Base-by-base conservation (phyloP, 106 monocot genomes). In the Agapanthus africanus region DNA sequence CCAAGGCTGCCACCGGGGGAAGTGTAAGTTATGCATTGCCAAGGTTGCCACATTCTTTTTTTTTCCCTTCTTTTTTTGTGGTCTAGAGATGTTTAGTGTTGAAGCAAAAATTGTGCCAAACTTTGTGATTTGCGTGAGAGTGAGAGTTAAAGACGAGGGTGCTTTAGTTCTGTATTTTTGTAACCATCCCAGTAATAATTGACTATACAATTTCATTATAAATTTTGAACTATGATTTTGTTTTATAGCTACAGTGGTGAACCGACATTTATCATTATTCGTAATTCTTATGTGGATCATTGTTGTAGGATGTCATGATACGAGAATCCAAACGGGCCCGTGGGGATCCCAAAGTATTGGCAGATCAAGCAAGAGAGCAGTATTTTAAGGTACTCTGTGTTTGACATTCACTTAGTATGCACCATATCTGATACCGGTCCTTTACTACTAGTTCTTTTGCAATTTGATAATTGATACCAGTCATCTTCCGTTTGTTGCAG, bases 1-100 rank as follows among this genome's bases (percentile, higher is more conserved):
- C 18, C 72, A 99, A 84, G 79, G 92, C 84, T 67, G 73, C 87
- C 54, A 87, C 84, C 31, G 86, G 92, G 15, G 97, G 92, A 37
- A 99, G 41, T 73, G 97, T 93, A 87, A 83, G 83, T 85, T 40
- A 57, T 57, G 50, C 30, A 14, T 30, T 57, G 1, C 31, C 56
- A 30, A 57, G 30, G 11, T 30, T 57, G 56, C n/a, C 11, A 21
- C n/a, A n/a, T n/a, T n/a, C n/a, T n/a, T n/a, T n/a, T n/a, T n/a
- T n/a, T n/a, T n/a, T n/a, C n/a, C n/a, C n/a, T n/a, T n/a, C n/a
- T n/a, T n/a, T n/a, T n/a, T n/a, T n/a, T n/a, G n/a, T n/a, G n/a
- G n/a, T n/a, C n/a, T n/a, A n/a, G n/a, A n/a, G n/a, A n/a, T n/a
- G n/a, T n/a, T n/a, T n/a, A n/a, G n/a, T n/a, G n/a, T n/a, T n/a